These are phyloP conservation scores for Eutrema salsugineum DNA, from an alignment of 441 rosid species.

Conservation along the genomic window DNA sequence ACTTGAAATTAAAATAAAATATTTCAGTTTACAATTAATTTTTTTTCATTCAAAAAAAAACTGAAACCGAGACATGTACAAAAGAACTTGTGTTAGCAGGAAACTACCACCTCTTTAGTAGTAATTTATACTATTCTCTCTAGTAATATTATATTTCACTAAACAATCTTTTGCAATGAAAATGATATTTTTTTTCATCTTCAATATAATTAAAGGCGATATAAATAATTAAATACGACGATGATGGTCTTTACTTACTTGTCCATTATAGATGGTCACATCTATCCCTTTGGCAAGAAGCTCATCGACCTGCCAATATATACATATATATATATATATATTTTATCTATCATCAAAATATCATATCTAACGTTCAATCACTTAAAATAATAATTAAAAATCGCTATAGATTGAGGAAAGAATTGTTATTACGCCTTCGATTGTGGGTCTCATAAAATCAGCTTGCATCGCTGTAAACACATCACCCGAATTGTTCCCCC, in stretches of 20 bases:
- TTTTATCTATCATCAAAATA: not conserved
- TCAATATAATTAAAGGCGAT: not conserved
- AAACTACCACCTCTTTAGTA: too few relatives aligned
- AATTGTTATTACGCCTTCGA: constrained; percentile 48
- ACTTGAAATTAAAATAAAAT: too few relatives aligned
- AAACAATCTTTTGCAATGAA: not conserved
- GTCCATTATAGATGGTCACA: constrained; percentile 87
- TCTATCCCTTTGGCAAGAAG: constrained; percentile 75
- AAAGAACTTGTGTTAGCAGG: too few relatives aligned
- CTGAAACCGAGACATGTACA: too few relatives aligned
- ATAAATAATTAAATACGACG: not conserved
- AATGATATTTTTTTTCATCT: not conserved
- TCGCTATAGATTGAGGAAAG: not conserved
- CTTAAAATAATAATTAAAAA: not conserved
- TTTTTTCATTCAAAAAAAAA: too few relatives aligned
- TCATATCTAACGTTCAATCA: constrained; percentile 1
- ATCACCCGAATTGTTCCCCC: constrained; percentile 61
- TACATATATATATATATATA: not conserved
- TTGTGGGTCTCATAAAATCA: constrained; percentile 83
- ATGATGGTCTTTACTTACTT: constrained; percentile 41
- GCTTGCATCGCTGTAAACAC: constrained; percentile 51
- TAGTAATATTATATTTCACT: not conserved
- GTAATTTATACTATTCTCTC: not conserved
- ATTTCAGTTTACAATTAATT: too few relatives aligned
- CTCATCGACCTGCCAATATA: constrained; percentile 61